phyloP scores from a whole-genome alignment of 2,329 filamentous ascomycete genomes.

The Drechslerella stenobrocha region DNA sequence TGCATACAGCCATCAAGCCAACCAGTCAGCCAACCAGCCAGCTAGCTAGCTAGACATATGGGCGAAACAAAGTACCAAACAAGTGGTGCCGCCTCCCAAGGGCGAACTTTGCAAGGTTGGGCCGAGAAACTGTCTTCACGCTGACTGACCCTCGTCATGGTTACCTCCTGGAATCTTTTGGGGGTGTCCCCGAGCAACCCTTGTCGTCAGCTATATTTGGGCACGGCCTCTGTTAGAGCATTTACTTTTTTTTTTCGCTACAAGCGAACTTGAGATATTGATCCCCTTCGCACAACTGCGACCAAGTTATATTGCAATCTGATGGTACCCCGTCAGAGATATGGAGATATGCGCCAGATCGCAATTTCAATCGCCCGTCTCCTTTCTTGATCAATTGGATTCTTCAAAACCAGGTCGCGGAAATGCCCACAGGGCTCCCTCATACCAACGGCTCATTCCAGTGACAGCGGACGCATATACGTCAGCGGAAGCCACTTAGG shows the following conservation, averaged over 20 bases:
- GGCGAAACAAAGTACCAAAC: too few species aligned
- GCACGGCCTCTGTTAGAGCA: constrained; percentile 18
- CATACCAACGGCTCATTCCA: constrained; percentile 16
- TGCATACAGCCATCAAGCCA: neutral
- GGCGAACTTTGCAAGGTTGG: too few species aligned
- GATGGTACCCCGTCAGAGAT: too few species aligned
- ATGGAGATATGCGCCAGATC: neutral
- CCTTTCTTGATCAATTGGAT: too few species aligned
- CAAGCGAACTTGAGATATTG: too few species aligned
- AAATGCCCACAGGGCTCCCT: constrained; percentile 3
- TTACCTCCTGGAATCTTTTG: constrained; percentile 21
- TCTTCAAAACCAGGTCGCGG: constrained; percentile 9
- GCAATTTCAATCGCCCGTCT: too few species aligned
- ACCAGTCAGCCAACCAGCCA: neutral
- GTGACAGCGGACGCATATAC: constrained; percentile 11
- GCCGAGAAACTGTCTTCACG: too few species aligned
- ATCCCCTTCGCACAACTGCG: too few species aligned
- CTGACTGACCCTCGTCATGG: constrained; percentile 34
- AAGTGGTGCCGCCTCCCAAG: too few species aligned
- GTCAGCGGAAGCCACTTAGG: constrained; percentile 34
- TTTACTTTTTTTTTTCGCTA: constrained; percentile 9
- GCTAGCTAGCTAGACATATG: neutral
- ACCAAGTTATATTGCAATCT: too few species aligned
- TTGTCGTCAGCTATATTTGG: constrained; percentile 39
- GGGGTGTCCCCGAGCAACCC: neutral